Evolutionary conservation across 2,329 filamentous ascomycete genomes (phyloP), one percentile per base, ranked within the genome.

Genomic region (Periconia sp.): DNA sequence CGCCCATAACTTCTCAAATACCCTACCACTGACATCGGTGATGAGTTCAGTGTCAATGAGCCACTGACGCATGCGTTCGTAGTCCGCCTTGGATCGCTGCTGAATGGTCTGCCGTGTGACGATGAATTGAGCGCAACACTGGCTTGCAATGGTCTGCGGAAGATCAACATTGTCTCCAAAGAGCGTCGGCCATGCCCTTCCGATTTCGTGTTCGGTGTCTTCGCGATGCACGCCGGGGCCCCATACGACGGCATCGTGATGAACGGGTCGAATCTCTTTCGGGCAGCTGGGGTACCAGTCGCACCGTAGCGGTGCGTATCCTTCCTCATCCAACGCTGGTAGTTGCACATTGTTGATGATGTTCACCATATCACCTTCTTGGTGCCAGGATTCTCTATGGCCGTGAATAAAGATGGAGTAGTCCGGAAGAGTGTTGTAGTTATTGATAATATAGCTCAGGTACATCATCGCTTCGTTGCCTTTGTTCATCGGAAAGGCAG

Each of bases 251-350:
- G 36, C 25, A 16, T 39, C 36, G 26, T 30, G 36, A 21, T 30
- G 4, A n/a, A 63, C 57, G 2, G 66, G 69, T 24, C 65, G 58
- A 13, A 73, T 56, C 25, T 65, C 70, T 4, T 57, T 65, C 9
- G 71, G 71, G 40, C 71, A 74, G 10, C 71, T 70, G 0, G 71
- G 71, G 15, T 56, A 48, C 26, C 55, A 53, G 16, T 61, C 28
- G 16, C 72, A 74, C 12, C 72, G 63, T 22, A 74, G 54, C 42
- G 73, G 73, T 4, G 66, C 68, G 39, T 71, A 74, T 3, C 72
- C 72, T 13, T 63, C 59, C 8, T 59, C 51, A 29, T 66, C 59
- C 21, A 74, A 58, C 10, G 63, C 65, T 22, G 70, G 63, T 28
- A 68, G 54, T 7, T 64, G 64, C 5, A 73, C 58, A 31, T 62